Conservation (phyloP, 2,329 filamentous ascomycete genomes). For the Botrytis byssoidea region DNA sequence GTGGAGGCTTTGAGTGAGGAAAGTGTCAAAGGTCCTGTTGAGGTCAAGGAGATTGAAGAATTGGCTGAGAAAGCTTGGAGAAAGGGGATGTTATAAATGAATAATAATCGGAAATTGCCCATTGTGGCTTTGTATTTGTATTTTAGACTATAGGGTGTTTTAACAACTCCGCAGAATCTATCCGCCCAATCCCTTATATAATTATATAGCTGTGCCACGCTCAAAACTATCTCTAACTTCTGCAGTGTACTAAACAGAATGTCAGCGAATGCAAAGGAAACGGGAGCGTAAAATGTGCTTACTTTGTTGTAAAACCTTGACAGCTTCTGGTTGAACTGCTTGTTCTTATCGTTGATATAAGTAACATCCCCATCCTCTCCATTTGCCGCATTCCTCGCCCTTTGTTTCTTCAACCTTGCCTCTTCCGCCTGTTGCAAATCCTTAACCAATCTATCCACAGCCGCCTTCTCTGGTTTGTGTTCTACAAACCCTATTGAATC, state of each 20-base stretch:
- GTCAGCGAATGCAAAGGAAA: slow-evolving; percentile 29
- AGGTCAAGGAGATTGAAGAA: slow-evolving; percentile 75
- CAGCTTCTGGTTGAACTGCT: slow-evolving; percentile 99
- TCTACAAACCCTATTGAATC: slow-evolving; percentile 78
- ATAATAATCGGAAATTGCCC: slow-evolving; percentile 24
- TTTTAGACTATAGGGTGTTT: slow-evolving; percentile 21
- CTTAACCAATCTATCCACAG: slow-evolving; percentile 81
- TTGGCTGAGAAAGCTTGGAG: slow-evolving; percentile 83
- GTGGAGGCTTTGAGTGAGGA: slow-evolving; percentile 82
- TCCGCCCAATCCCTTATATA: slow-evolving; percentile 14
- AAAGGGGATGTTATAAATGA: slow-evolving; percentile 74
- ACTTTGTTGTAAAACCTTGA: slow-evolving; percentile 92
- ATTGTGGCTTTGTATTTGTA: slow-evolving; percentile 27
- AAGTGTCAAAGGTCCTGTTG: slow-evolving; percentile 69
- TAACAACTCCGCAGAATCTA: slow-evolving; percentile 23
- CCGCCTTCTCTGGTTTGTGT: slow-evolving; percentile 83
- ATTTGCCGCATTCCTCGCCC: slow-evolving; percentile 71
- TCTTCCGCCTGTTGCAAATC: slow-evolving; percentile 90
- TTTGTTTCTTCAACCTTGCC: slow-evolving; percentile 78
- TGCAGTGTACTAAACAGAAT: slow-evolving; percentile 66
- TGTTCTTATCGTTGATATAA: slow-evolving; percentile 99
- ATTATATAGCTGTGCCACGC: slow-evolving; percentile 87
- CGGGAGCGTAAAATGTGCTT: slow-evolving; percentile 30
- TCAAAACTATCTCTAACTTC: slow-evolving; percentile 98
- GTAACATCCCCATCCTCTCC: slow-evolving; percentile 91